Evolutionary conservation across 768 basidiomycete species (phyloP), one percentile per base, ranked within the genome.

Genomic region (Hericium rajendrae): DNA sequence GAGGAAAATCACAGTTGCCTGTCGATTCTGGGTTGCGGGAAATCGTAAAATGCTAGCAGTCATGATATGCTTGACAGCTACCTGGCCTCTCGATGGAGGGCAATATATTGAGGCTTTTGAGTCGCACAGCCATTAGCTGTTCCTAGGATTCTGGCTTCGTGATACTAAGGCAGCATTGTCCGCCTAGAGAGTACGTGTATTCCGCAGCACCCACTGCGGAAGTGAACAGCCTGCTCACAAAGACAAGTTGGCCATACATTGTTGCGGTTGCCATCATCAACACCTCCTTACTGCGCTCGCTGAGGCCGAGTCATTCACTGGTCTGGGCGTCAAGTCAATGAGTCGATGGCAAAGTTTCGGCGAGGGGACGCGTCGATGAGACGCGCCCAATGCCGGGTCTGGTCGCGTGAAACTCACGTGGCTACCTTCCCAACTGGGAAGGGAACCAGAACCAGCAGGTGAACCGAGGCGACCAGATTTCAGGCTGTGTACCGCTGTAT

Each of bases 1-100:
- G 24, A 68, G 53, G 48, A 71, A 71, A 38, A 71, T 61, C 40
- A 71, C 64, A 10, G 69, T 69, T 4, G 64, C 69, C 18, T 59
- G 38, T 39, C 43, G 43, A 20, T 11, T 46, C 16, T 20, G 43
- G n/a, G n/a, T 46, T 13, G 43, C 43, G 6, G 43, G 43, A 46
- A 18, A 46, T n/a, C 62, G 66, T 22, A 46, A 53, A 20, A 48
- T 57, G 2, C 48, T 57, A 12, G 65, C 58, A 15, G 62, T 54
- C 18, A 64, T 53, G n/a, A 56, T 12, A 56, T 26, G 43, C 49
- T 50, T 3, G 16, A 16, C 9, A 28, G 6, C 32, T 46, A 16
- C 43, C 8, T 46, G 8, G 2, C 10, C 43, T 46, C 20, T 46
- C 43, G n/a, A 46, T 4, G 28, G 51, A 11, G 54, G 18, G 51